Base-by-base conservation (phyloP, 2,329 filamentous ascomycete species). In the Macrophomina tecta region DNA sequence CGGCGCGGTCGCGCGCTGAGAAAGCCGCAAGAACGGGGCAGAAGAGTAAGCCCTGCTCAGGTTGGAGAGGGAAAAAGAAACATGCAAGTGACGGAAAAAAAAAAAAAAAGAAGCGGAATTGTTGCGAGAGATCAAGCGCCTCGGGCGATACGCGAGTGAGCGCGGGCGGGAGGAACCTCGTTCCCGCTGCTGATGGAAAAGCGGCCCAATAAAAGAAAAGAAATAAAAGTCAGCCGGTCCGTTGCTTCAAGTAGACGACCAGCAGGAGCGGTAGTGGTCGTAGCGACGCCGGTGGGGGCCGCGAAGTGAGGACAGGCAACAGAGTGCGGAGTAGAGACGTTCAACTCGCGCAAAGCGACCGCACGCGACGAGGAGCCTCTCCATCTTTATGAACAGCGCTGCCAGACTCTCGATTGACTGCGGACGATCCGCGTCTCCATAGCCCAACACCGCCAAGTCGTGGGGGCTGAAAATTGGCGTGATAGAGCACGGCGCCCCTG, bases 391-490 rank as follows among this genome's bases (percentile, higher is more conserved):
- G 23, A 23, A 23, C 23, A 23, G 23, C 23, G 23, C 23, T 23
- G 1, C 3, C 3, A 23, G 23, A 23, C 23, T 23, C 23, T 23
- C 23, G 23, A 23, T 23, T 23, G 23, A 23, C 3, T 23, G 42
- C 42, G 2, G 12, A 14, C 42, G 11, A 45, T 45, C 42, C 16
- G 23, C 23, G 11, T 14, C 16, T 5, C 42, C 7, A 16, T 14
- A 45, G 16, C 5, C 42, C 42, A 45, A 45, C 11, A 23, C 42
- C 42, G 11, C 42, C 11, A n/a, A n/a, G 11, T 45, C 12, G 49
- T 52, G 49, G 49, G 49, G 49, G 49, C 49, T 32, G 49, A 52
- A 16, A 52, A 18, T 52, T 52, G 48, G 48, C 48, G 18, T 12
- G 8, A 8, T 18, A 14, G 42, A 9, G 42, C 12, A 28, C 48